phyloP scores from a whole-genome alignment of 164 flowering plant genomes.

The Berberis thunbergii region DNA sequence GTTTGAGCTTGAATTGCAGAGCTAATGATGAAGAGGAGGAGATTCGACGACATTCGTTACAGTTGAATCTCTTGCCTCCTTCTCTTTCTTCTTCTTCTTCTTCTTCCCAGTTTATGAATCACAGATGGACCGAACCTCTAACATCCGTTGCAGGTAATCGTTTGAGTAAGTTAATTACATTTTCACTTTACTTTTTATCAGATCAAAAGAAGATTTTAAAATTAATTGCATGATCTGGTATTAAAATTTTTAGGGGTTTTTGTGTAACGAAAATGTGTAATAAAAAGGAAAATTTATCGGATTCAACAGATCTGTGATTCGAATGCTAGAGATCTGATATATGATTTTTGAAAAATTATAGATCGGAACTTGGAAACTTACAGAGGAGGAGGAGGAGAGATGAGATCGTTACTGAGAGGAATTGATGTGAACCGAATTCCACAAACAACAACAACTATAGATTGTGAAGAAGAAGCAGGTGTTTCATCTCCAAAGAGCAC shows the following conservation, averaged over 20 bases:
- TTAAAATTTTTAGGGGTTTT: not conserved
- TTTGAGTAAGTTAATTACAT: not conserved
- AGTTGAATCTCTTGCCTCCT: slow-evolving; percentile 44
- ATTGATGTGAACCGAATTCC: slow-evolving; percentile 75
- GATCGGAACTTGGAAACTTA: slow-evolving; percentile 37
- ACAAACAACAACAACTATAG: slow-evolving; percentile 17
- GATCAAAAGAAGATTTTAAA: slow-evolving; percentile 1
- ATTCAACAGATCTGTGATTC: slow-evolving; percentile 8
- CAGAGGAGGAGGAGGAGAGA: slow-evolving; percentile 20
- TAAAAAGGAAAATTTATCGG: not conserved
- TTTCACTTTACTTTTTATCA: not conserved
- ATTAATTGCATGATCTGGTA: not conserved
- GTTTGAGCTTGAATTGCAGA: slow-evolving; percentile 39
- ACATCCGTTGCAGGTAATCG: slow-evolving; percentile 27
- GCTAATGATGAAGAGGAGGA: slow-evolving; percentile 2
- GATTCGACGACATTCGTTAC: slow-evolving; percentile 19
- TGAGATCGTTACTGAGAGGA: slow-evolving; percentile 54
- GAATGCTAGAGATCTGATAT: too few species aligned
- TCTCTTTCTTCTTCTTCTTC: slow-evolving; percentile 17
- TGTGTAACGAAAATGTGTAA: not conserved
- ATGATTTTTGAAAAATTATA: slow-evolving; percentile 13
- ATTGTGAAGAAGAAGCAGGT: slow-evolving; percentile 54
- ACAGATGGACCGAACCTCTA: slow-evolving; percentile 34
- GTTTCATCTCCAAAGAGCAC: slow-evolving; percentile 42
- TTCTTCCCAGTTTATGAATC: slow-evolving; percentile 20